A percentile compares a stretch with the other conserved stretches of the same genome.
phyloP scores from a whole-genome alignment of 208 protist genomes.

The Crithidia sp. region DNA sequence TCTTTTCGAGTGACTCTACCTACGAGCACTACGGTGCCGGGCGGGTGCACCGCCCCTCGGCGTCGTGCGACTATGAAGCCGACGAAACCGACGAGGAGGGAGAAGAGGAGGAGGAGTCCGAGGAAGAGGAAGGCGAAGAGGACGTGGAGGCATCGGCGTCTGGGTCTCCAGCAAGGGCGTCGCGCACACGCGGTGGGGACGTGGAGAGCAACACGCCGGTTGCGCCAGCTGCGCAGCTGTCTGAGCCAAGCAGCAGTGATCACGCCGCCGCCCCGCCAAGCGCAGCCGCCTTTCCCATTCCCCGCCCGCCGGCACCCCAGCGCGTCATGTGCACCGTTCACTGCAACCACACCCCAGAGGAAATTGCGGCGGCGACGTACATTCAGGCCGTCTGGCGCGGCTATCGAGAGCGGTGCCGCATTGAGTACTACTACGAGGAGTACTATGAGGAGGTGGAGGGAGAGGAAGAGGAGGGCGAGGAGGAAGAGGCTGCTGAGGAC shows the following conservation, averaged over 20 bases:
- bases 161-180: neutral
- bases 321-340: neutral
- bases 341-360: conserved; percentile 16
- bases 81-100: neutral
- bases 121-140: neutral
- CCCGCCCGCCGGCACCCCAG: conserved; percentile 3
- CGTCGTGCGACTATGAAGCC: neutral
- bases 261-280: neutral
- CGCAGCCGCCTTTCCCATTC: conserved; percentile 7
- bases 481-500: conserved; percentile 4
- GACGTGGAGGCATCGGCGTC: neutral
- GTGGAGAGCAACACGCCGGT: too few species aligned
- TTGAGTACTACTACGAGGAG: conserved; percentile 71
- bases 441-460: conserved; percentile 42
- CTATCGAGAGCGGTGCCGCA: conserved; percentile 38
- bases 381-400: conserved; percentile 69
- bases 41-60: neutral
- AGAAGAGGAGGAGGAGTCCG: neutral
- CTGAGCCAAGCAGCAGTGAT: neutral
- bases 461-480: conserved; percentile 18
- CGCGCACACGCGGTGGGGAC: neutral
- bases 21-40: neutral
- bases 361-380: conserved; percentile 35
- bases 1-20: conserved; percentile 14
- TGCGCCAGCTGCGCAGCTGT: too few species aligned